These are phyloP conservation scores for Herpetospermum pedunculosum DNA, from an alignment of 306 rosid species.

Conservation along the genomic window DNA sequence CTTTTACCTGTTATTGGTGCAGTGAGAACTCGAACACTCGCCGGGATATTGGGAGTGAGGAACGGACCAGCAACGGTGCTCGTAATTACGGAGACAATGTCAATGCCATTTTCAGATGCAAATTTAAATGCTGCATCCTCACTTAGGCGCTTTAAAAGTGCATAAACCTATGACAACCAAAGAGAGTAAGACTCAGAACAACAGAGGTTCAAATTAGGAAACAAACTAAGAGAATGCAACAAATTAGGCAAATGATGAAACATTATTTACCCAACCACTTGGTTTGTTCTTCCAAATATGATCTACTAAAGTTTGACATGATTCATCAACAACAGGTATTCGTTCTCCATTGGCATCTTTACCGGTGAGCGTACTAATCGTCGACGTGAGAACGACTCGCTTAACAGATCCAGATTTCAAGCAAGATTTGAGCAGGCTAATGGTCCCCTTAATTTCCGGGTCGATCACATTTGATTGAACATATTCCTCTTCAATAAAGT, in stretches of 20 bases:
- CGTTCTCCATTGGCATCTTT: constrained; percentile 37
- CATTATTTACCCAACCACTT: constrained; percentile 58
- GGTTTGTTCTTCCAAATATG: constrained; percentile 41
- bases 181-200: background rate
- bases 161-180: constrained; percentile 39
- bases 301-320: constrained; percentile 42
- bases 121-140: constrained; percentile 69
- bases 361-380: constrained; percentile 62
- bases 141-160: constrained; percentile 46
- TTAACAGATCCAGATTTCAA: constrained; percentile 57
- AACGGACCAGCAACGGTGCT: constrained; percentile 73
- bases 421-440: constrained; percentile 54
- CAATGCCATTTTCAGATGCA: constrained; percentile 49
- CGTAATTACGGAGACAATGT: constrained; percentile 58
- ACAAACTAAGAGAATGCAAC: background rate
- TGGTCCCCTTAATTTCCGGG: constrained; percentile 50
- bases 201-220: background rate
- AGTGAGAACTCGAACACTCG: constrained; percentile 52
- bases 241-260: background rate
- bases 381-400: constrained; percentile 73
- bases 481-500: constrained; percentile 31
- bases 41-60: constrained; percentile 47
- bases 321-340: constrained; percentile 54
- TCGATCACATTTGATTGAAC: constrained; percentile 40
- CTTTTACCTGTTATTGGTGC: constrained; percentile 57